These are phyloP conservation scores for Pichia sp. DNA, from an alignment of 1,139 yeast species.

Conservation along the genomic window DNA sequence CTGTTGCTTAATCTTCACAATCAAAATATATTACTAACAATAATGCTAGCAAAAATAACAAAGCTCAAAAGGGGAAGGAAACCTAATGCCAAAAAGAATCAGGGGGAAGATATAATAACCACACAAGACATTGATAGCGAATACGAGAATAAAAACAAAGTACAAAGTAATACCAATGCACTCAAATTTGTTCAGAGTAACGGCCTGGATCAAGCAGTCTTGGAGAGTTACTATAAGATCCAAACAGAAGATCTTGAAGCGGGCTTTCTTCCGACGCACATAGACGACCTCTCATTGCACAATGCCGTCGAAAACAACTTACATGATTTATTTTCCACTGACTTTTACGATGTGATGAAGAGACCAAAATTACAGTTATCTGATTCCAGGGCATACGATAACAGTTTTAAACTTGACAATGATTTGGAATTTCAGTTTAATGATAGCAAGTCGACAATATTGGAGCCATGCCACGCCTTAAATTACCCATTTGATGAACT, in stretches of 20 bases:
- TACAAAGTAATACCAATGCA: background rate
- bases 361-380: background rate
- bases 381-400: background rate
- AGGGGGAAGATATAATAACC: background rate
- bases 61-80: background rate
- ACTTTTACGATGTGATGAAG: constrained; percentile 1
- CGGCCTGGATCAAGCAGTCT: constrained; percentile 1
- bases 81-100: background rate
- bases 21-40: too few relatives aligned
- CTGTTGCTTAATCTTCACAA: too few relatives aligned
- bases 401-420: background rate
- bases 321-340: constrained; percentile 2
- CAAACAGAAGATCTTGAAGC: constrained; percentile 7
- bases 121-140: background rate
- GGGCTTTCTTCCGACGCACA: constrained; percentile 1
- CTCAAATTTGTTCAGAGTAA: constrained; percentile 4
- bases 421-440: constrained; percentile 8
- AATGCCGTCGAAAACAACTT: constrained; percentile 7
- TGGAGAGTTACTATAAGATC: constrained; percentile 3
- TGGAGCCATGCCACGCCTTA: constrained; percentile 8
- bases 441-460: background rate
- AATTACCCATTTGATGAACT: constrained; percentile 20
- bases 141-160: background rate
- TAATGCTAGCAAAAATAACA: background rate
- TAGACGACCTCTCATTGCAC: background rate